A percentile compares a stretch with the other conserved stretches of the same genome.
These are phyloP conservation scores for Daedalea quercina DNA, from an alignment of 768 basidiomycete species.

Conservation along the genomic window DNA sequence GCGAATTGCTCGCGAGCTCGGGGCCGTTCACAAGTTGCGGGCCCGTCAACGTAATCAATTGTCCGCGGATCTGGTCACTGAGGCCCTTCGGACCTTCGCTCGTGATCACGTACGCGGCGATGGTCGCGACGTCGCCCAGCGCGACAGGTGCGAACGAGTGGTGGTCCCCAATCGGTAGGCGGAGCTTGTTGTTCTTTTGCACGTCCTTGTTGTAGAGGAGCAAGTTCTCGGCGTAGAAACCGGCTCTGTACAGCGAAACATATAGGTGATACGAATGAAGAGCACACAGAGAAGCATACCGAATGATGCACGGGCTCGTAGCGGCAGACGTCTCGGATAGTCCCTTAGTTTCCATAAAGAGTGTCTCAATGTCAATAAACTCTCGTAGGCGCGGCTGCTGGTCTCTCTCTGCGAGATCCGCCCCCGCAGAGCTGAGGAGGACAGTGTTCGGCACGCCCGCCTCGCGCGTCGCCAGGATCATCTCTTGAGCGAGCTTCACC, in stretches of 20 bases:
- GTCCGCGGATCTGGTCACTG: too few species aligned
- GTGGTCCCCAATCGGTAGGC: too few species aligned
- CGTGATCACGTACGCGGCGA: too few species aligned
- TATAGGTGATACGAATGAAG: too few species aligned
- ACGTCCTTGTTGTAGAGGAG: slow-evolving; percentile 23
- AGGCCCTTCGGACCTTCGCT: too few species aligned
- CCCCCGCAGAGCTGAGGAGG: slow-evolving; percentile 19
- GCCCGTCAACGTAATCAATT: too few species aligned
- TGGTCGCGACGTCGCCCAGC: too few species aligned
- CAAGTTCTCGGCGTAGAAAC: slow-evolving; percentile 26
- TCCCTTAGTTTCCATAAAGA: slow-evolving; percentile 20
- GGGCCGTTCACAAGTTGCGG: too few species aligned
- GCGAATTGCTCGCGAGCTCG: too few species aligned
- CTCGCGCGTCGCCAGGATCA: slow-evolving; percentile 17
- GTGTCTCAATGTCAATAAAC: slow-evolving; percentile 25
- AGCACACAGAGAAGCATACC: too few species aligned
- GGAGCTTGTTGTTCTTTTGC: slow-evolving; percentile 19
- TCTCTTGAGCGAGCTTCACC: slow-evolving; percentile 15
- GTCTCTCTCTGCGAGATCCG: slow-evolving; percentile 24
- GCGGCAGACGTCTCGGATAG: slow-evolving; percentile 17
- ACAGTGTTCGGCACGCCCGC: slow-evolving; percentile 20
- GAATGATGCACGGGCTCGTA: slow-evolving; percentile 24
- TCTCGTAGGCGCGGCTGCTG: slow-evolving; percentile 26
- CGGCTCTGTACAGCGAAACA: slow-evolving; percentile 15
- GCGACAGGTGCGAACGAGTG: too few species aligned